Percentiles rank a stretch among this genome's conserved stretches.
These are phyloP conservation scores for Suillus fuscotomentosus DNA, from an alignment of 768 basidiomycete species.

Conservation along the genomic window DNA sequence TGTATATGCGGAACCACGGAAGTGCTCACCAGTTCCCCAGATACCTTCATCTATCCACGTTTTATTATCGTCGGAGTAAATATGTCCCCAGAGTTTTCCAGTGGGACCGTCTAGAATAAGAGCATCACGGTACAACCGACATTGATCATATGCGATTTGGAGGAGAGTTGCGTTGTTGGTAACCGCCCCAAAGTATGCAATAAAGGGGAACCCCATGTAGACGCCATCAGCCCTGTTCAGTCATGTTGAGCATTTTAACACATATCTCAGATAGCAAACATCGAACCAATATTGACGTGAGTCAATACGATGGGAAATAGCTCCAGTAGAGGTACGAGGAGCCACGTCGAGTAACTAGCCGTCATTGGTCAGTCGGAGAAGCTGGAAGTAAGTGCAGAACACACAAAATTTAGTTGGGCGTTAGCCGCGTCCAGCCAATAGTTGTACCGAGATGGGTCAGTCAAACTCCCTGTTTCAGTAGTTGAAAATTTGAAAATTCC, in stretches of 20 bases:
- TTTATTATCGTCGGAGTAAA: constrained; percentile 13
- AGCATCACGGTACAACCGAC: constrained; percentile 37
- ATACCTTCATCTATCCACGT: constrained; percentile 21
- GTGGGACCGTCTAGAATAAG: constrained; percentile 29
- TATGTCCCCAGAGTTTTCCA: constrained; percentile 38
- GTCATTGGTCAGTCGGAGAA: neutral
- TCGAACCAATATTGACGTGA: constrained; percentile 30
- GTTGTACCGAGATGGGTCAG: constrained; percentile 12
- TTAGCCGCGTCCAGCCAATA: constrained; percentile 23
- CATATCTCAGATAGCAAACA: neutral
- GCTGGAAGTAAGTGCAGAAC: neutral
- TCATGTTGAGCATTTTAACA: neutral
- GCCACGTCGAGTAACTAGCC: constrained; percentile 22
- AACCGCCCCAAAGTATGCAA: constrained; percentile 40
- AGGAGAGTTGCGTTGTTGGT: constrained; percentile 36
- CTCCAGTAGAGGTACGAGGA: constrained; percentile 34
- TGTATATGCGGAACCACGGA: neutral
- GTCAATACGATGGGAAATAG: constrained; percentile 39
- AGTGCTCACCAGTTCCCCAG: constrained; percentile 35
- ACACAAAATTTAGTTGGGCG: constrained; percentile 21
- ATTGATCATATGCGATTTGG: constrained; percentile 39
- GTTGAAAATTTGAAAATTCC: neutral
- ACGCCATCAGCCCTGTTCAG: constrained; percentile 34
- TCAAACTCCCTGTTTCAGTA: constrained; percentile 9
- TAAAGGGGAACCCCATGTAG: constrained; percentile 45